phyloP scores from a whole-genome alignment of 2,329 filamentous ascomycete genomes.

The Neophaeococcomyces aloes region DNA sequence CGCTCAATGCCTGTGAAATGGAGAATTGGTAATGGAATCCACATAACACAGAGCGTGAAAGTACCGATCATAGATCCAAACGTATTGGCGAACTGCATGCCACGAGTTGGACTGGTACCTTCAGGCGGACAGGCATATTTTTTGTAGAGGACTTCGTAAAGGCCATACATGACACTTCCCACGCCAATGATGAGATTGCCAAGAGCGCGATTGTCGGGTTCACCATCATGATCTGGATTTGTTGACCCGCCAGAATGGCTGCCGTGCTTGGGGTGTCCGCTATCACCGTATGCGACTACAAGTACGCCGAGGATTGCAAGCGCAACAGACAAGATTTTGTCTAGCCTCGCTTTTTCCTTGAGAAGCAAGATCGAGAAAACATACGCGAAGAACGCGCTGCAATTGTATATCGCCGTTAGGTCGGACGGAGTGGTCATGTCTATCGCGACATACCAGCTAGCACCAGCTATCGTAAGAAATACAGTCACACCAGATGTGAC shows the following conservation, averaged over 20 bases:
- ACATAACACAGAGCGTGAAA: slow-evolving; percentile 79
- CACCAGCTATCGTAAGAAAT: slow-evolving; percentile 77
- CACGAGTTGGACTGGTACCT: slow-evolving; percentile 70
- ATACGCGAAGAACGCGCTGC: slow-evolving; percentile 96
- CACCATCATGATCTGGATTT: slow-evolving; percentile 29
- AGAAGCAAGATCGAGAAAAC: slow-evolving; percentile 88
- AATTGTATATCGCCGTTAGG: slow-evolving; percentile 97
- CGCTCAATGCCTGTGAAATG: slow-evolving; percentile 67
- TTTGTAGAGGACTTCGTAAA: slow-evolving; percentile 98
- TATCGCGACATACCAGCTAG: slow-evolving; percentile 93
- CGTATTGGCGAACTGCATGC: slow-evolving; percentile 89
- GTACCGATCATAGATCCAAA: slow-evolving; percentile 78
- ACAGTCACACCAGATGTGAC: slow-evolving; percentile 75
- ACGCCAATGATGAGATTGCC: slow-evolving; percentile 88
- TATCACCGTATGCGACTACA: slow-evolving; percentile 88
- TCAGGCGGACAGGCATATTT: slow-evolving; percentile 85
- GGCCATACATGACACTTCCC: slow-evolving; percentile 83
- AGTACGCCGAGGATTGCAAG: slow-evolving; percentile 84
- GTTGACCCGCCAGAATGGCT: slow-evolving; percentile 45
- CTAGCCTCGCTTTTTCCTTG: slow-evolving; percentile 68
- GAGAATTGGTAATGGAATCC: slow-evolving; percentile 80
- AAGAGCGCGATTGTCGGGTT: slow-evolving; percentile 43
- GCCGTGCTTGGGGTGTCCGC: slow-evolving; percentile 45
- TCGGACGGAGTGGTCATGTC: slow-evolving; percentile 87
- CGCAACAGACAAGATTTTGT: slow-evolving; percentile 76